Evolutionary conservation across 2,329 filamentous ascomycete genomes (phyloP), one percentile per base, ranked within the genome.

Genomic region (Pseudogymnoascus sp.): DNA sequence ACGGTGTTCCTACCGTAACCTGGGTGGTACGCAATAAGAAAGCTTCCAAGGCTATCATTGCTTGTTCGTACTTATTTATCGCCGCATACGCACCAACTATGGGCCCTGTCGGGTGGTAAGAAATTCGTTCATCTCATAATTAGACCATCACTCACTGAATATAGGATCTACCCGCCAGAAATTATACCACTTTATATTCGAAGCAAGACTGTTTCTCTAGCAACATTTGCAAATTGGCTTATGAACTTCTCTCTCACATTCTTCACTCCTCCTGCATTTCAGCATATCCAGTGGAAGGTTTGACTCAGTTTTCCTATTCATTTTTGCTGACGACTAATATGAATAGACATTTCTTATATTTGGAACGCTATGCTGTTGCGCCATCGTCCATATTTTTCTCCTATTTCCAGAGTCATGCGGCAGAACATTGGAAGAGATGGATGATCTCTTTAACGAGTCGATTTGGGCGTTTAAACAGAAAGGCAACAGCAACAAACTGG

Each of bases 201-300:
- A 67, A 86, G 87, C 59, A 87, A 88, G 70, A 83, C 83, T 49
- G 88, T 90, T 80, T 88, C 87, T 1, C 75, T 90, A 8, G 85
- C 87, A 8, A 90, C 88, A 7, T 83, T 87, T 2, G 83, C 87
- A 55, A 91, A 91, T 75, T 91, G 88, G 88, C 71, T 86, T 2
- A 74, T 86, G 63, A 91, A 91, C 74, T 92, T 89, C 83, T 0
- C 80, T 0, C 76, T 85, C 6, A 78, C 78, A 6, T 80, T 80
- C 64, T 76, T 72, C n/a, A 78, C 79, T 7, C 78, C 78, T 1
- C 78, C 76, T 1, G 69, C 78, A 49, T 69, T 79, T 33, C 74
- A 73, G 70, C 77, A 78, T 61, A 83, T 83, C 71, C 83, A 83
- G 72, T 84, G 74, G 73, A 77, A 81, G 59, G 59, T 60, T 26